These are phyloP conservation scores for Taxillus chinensis DNA, from an alignment of 164 flowering plant genomes.

Conservation along the genomic window DNA sequence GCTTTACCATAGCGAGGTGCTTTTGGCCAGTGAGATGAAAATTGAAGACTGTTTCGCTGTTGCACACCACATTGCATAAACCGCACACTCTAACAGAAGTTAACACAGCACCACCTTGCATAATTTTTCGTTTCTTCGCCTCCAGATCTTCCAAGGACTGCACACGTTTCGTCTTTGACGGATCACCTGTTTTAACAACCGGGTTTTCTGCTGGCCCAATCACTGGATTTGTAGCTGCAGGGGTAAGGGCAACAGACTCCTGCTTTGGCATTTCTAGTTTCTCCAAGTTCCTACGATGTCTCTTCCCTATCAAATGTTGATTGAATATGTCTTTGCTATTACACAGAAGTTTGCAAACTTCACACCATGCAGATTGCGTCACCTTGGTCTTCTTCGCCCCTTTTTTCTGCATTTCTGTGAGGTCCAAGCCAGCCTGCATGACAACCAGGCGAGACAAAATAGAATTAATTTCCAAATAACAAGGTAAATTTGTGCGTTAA, in stretches of 20 bases:
- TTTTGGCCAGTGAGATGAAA: not conserved
- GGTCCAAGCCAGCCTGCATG: no score
- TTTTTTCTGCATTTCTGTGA: not conserved
- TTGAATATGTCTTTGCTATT: not conserved
- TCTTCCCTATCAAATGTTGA: not conserved
- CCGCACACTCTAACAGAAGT: not conserved
- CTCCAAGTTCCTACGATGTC: not conserved
- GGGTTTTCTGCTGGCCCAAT: constrained; percentile 1
- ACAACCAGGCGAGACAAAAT: no score
- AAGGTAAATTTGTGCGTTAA: no score
- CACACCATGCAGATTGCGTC: not conserved
- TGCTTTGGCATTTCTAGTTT: not conserved
- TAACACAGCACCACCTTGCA: not conserved
- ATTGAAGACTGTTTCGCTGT: not conserved
- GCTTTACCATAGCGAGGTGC: not conserved
- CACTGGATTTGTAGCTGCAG: not conserved
- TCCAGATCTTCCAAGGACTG: not conserved
- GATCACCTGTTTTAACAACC: not conserved
- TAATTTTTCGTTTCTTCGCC: not conserved
- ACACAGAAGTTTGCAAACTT: not conserved
- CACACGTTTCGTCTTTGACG: not conserved
- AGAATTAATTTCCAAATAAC: no score
- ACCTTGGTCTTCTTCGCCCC: not conserved
- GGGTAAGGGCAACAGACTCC: not conserved
- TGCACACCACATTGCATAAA: not conserved